Base-by-base conservation (phyloP, 768 basidiomycete genomes). In the Xerocomellus dryophilus region DNA sequence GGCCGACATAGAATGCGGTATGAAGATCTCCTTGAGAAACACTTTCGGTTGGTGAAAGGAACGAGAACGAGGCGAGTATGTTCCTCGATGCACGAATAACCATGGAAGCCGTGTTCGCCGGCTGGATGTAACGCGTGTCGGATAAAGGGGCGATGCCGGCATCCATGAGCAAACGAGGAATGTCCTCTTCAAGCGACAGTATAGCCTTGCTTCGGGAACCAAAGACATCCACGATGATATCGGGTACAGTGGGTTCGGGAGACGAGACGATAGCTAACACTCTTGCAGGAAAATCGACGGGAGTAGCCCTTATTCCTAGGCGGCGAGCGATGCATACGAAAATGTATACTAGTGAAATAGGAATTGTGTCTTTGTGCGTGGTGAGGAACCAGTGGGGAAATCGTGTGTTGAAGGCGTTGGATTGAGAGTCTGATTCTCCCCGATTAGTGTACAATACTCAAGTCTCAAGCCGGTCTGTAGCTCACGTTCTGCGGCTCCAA, bases 301-400 rank as follows among this genome's bases (percentile, higher is more conserved):
- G 84, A 5, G 72, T 73, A 0, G 82, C 82, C 8, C 64, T 57
- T 17, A 86, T 70, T 23, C 78, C 81, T 1, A 86, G 63, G 32
- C 81, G 75, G 15, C 76, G 73, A 17, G 77, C 76, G 41, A 87
- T 67, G 17, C 78, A 75, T 12, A 81, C 75, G 54, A 84, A 87
- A 21, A 84, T 62, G 66, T 81, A 82, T 36, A 79, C 78, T 40
- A 86, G 71, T 11, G 82, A 82, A 44, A 87, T 78, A 0, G 85
- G 84, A 41, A 86, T 76, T 0, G 82, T 78, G 21, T 66, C 66
- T 51, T 74, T 81, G 60, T 78, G 69, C 1, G 74, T 73, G 2
- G 71, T 73, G 20, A 87, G 73, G 61, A 85, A 83, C 50, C 70
- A 63, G 57, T 85, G 84, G 17, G 85, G 84, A 56, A 84, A 85